Base-by-base conservation (phyloP, 176 grass and related monocot genomes). In the Elaeis guineensis region DNA sequence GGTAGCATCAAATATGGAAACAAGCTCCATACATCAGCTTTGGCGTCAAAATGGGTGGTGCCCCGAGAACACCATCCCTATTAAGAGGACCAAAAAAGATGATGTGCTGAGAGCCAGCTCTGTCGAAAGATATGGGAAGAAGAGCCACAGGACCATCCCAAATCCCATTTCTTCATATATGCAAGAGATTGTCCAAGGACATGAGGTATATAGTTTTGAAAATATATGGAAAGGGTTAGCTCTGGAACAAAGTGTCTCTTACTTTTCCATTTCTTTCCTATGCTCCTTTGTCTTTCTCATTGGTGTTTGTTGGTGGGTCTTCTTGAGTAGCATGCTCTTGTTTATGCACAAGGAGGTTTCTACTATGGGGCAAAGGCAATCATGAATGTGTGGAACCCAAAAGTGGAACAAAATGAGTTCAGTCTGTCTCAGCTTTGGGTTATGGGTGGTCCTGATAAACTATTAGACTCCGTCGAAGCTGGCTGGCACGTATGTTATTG, bases 311-410 rank as follows among this genome's bases (percentile, higher is more conserved):
- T 39, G 30, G n/a, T n/a, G 19, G 16, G 44, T 64, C 12, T 51
- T 48, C 18, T 19, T 58, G 55, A 16, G 39, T 22, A 65, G 62
- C 62, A 65, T 65, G 62, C 49, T 5, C 51, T 65, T 65, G 22
- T 19, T 25, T 65, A 65, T 28, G 62, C 52, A 17, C 21, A 51
- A 22, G 62, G 62, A 7, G 62, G 51, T 52, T n/a, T n/a, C 9
- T 65, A 65, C 49, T 51, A 65, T 19, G 62, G 62, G 26, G 21
- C 62, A 23, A 65, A 65, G 20, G 62, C 62, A 15, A 65, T 49
- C 62, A 52, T 65, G 2, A 65, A 65, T 52, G 62, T 65, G 20
- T 65, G 62, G 62, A 21, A 65, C 15, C 62, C 62, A 24, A 65
- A 39, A 19, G 25, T 65, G 50, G 15, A 24, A 21, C 21, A 65